Evolutionary conservation across 768 basidiomycete species (phyloP).

Genomic region (Clathrus columnatus): DNA sequence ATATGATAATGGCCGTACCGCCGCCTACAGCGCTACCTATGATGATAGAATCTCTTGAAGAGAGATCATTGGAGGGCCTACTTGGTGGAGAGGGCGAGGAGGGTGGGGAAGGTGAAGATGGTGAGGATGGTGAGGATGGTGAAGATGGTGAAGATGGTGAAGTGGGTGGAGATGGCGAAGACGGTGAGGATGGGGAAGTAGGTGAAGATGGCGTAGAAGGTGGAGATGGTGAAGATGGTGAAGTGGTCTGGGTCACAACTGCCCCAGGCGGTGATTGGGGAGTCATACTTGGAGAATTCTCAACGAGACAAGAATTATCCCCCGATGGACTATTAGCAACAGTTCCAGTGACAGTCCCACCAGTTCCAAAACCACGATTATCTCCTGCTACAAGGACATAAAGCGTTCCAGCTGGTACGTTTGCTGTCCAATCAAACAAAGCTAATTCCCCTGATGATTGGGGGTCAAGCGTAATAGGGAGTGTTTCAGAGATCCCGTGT

Average conservation of each 20-base stretch:
- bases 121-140: too few relatives aligned
- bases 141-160: too few relatives aligned
- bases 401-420: slow-evolving; percentile 55
- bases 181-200: too few relatives aligned
- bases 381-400: slow-evolving; percentile 64
- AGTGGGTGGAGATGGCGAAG: too few relatives aligned
- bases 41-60: too few relatives aligned
- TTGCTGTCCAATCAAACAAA: slow-evolving; percentile 63
- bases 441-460: slow-evolving; percentile 49
- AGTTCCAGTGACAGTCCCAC: slow-evolving; percentile 60
- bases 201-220: too few relatives aligned
- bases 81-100: too few relatives aligned
- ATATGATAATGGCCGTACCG: too few relatives aligned
- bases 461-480: slow-evolving; percentile 70
- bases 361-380: slow-evolving; percentile 54
- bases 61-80: too few relatives aligned
- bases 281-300: slow-evolving; percentile 64
- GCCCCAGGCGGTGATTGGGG: slow-evolving; percentile 66
- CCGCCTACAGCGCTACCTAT: too few relatives aligned
- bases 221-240: too few relatives aligned
- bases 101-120: too few relatives aligned
- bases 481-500: slow-evolving; percentile 37
- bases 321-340: slow-evolving; percentile 39
- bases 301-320: slow-evolving; percentile 40
- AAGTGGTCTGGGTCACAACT: slow-evolving; percentile 1